Evolutionary conservation across 2,329 filamentous ascomycete genomes (phyloP).

Genomic region (Aspergillus sp.): DNA sequence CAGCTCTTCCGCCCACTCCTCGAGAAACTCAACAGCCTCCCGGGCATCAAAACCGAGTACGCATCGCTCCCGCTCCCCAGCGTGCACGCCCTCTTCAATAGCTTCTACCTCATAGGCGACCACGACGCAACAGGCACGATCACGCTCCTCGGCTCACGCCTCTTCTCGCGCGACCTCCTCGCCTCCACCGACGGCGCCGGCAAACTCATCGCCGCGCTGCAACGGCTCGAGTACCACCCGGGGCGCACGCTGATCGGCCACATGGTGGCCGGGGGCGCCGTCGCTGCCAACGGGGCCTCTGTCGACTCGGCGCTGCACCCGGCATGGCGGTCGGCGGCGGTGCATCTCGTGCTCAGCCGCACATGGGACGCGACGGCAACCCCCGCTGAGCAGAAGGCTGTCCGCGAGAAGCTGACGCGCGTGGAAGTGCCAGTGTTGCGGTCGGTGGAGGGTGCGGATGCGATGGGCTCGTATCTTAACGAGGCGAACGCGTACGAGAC

Average conservation of each 20-base stretch:
- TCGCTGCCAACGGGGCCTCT: constrained; percentile 19
- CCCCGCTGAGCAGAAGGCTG: constrained; percentile 4
- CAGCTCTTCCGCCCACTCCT: constrained; percentile 17
- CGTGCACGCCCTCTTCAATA: constrained; percentile 15
- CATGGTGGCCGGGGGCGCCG: constrained; percentile 35
- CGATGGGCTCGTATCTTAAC: constrained; percentile 30
- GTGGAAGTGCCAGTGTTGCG: constrained; percentile 17
- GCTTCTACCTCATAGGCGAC: constrained; percentile 17
- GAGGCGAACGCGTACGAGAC: constrained; percentile 21
- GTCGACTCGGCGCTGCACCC: constrained; percentile 17
- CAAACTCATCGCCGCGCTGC: constrained; percentile 38
- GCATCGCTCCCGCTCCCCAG: constrained; percentile 17
- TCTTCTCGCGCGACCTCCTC: constrained; percentile 32
- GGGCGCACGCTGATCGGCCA: constrained; percentile 24
- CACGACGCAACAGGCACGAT: constrained; percentile 23
- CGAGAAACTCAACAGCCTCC: constrained; percentile 12
- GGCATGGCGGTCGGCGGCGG: constrained; percentile 15
- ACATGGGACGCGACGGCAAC: constrained; percentile 11
- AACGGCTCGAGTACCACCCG: constrained; percentile 14
- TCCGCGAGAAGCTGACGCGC: constrained; percentile 16
- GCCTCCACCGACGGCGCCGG: constrained; percentile 18
- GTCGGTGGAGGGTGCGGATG: constrained; percentile 15
- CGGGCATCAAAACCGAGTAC: constrained; percentile 15
- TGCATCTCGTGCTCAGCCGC: constrained; percentile 11
- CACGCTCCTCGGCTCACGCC: constrained; percentile 27